These are phyloP conservation scores for Lantana camara DNA, from an alignment of 257 asterid genomes.

Conservation along the genomic window DNA sequence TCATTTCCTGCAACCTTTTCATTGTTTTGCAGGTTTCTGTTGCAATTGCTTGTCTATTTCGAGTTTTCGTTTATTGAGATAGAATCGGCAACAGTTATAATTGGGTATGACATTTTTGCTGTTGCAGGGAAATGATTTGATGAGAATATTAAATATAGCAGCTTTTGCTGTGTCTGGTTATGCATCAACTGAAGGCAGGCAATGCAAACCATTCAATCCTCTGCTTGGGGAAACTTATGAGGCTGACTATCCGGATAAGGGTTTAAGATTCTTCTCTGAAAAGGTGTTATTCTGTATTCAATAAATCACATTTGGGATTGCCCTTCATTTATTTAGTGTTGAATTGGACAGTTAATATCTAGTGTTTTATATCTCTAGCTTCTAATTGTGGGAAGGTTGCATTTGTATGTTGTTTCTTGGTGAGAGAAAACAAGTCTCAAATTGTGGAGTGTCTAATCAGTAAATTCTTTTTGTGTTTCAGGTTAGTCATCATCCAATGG, in stretches of 20 bases:
- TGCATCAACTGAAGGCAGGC: conserved; percentile 97
- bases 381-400: conserved; percentile 1
- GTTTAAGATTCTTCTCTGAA: conserved; percentile 89
- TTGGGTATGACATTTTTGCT: conserved; percentile 9
- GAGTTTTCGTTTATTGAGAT: neutral
- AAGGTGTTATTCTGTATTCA: conserved; percentile 54
- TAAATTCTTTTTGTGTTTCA: conserved; percentile 36
- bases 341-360: neutral
- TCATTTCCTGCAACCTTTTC: neutral
- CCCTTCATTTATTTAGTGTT: neutral
- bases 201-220: conserved; percentile 99
- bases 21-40: conserved; percentile 3
- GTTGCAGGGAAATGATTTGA: conserved; percentile 93
- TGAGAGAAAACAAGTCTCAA: neutral
- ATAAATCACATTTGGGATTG: conserved; percentile 5
- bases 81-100: neutral
- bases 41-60: neutral
- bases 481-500: conserved; percentile 99
- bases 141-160: conserved; percentile 91
- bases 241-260: conserved; percentile 99
- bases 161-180: conserved; percentile 99
- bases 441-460: conserved; percentile 4
- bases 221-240: conserved; percentile 98
- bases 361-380: conserved; percentile 18
- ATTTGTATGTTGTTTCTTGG: neutral